Evolutionary conservation across 1,139 yeast species (phyloP), one percentile per base, ranked within the genome.

Genomic region (Fermentozyma sake): DNA sequence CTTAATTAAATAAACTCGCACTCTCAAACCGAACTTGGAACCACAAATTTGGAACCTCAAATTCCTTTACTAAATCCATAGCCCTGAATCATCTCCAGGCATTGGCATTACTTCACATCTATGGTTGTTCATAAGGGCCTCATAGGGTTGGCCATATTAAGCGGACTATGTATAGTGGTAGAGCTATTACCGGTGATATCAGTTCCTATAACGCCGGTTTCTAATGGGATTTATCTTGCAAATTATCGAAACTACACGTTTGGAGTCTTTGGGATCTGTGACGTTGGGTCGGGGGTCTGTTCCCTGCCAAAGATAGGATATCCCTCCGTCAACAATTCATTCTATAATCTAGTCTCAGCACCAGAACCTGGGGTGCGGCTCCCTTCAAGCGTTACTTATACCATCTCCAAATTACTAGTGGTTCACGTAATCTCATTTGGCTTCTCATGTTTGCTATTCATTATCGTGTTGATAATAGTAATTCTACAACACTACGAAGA

Each of bases 231-330:
- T 14, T 55, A 51, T 32, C 47, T 63, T 14, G 60, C 67, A 12
- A 39, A 41, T 13, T 61, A 48, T 37, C 48, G 50, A 20, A 52
- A 56, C 38, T 43, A 50, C 30, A 51, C 58, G n/a, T 67, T 58
- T 45, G 73, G 73, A 2, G 71, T 67, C 10, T 61, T 66, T 44
- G 73, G 73, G 2, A 40, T 66, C 18, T 67, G 73, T 41, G 58
- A 63, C 33, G 35, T 46, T 20, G 33, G 33, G 11, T 35, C 42
- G 6, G 34, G 43, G 8, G 29, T 35, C 3, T 67, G 73, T 34
- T 53, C 71, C 2, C 19, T 27, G 0, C 56, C 68, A 1, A 34
- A 38, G 11, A 60, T 67, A 13, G 73, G 73, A 2, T 67, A 67
- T 34, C 63, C 67, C 1, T 42, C 52, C 11, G 39, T 35, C 12